Evolutionary conservation across 225 moss, liverwort and hornwort species (phyloP), one percentile per base, ranked within the genome.

Genomic region (Anthoceros angustus): DNA sequence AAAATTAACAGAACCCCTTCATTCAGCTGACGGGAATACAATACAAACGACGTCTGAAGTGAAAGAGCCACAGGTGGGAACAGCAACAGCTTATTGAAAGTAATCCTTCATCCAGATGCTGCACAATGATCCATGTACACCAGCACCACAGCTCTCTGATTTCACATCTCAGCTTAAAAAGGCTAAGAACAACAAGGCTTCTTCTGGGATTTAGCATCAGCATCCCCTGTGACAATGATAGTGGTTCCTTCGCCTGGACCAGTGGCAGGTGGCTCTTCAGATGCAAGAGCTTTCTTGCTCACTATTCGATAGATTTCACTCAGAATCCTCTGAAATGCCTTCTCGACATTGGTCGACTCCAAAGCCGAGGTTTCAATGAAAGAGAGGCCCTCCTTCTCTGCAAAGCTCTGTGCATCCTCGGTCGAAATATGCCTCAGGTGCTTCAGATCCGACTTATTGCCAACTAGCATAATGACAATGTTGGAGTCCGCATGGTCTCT

Each of bases 221-320:
- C 55, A 55, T 55, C 55, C 14, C 55, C 55, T 15, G 55, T 55
- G 7, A 80, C 74, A 8, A 65, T 41, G 12, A 92, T 92, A 42
- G 80, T 86, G 69, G 87, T 82, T 66, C 91, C 91, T 78, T 84
- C 81, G 0, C 91, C 88, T 71, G 88, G 91, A 7, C 79, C 91
- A 64, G 84, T 76, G 0, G 84, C 80, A 43, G 77, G 69, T 66
- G 82, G 84, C 71, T 88, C 91, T 25, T 87, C 91, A 2, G 87
- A 84, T 25, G 87, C 91, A 66, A 92, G 71, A 42, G 91, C 86
- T 40, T 92, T 92, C 79, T 92, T 92, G 70, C 85, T 88, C 43
- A 88, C 87, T 21, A 88, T 84, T 71, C 85, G 82, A 74, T 88
- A 88, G 32, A 88, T 88, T 83, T 85, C 84, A 32, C 85, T 88